These are phyloP conservation scores for Sapria himalayana DNA, from an alignment of 345 rosid genomes.

Conservation along the genomic window DNA sequence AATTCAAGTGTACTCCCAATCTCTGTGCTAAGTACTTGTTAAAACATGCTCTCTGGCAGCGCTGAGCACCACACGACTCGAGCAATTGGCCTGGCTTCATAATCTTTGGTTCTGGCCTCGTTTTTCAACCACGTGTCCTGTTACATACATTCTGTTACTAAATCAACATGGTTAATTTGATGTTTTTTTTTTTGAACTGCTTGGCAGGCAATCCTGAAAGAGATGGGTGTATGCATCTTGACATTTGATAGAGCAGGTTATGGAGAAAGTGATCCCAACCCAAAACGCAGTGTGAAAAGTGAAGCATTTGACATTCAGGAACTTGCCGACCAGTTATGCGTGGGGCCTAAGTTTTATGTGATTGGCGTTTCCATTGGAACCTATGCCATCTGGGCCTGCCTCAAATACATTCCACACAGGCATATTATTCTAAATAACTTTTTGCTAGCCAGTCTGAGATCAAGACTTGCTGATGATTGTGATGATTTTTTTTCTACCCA, in stretches of 20 bases:
- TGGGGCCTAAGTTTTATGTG: slow-evolving; percentile 30
- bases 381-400: slow-evolving; percentile 27
- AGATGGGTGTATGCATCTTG: slow-evolving; percentile 18
- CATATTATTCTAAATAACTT: neutral
- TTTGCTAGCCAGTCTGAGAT: neutral
- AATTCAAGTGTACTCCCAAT: too few relatives aligned
- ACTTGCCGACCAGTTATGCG: slow-evolving; percentile 25
- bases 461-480: neutral
- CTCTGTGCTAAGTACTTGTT: too few relatives aligned
- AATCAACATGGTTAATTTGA: neutral
- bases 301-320: slow-evolving; percentile 36
- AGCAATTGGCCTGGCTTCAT: too few relatives aligned
- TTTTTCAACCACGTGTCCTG: neutral
- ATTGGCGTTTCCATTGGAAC: slow-evolving; percentile 31
- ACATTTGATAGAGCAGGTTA: slow-evolving; percentile 42
- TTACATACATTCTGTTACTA: neutral
- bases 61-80: too few relatives aligned
- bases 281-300: slow-evolving; percentile 21
- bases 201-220: slow-evolving; percentile 30
- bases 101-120: neutral
- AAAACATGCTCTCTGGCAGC: too few relatives aligned
- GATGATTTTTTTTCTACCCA: neutral
- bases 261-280: slow-evolving; percentile 45
- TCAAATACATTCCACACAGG: slow-evolving; percentile 41
- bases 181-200: neutral